Conservation (phyloP, 1,139 yeast species). For the Geotrichum reessii region DNA sequence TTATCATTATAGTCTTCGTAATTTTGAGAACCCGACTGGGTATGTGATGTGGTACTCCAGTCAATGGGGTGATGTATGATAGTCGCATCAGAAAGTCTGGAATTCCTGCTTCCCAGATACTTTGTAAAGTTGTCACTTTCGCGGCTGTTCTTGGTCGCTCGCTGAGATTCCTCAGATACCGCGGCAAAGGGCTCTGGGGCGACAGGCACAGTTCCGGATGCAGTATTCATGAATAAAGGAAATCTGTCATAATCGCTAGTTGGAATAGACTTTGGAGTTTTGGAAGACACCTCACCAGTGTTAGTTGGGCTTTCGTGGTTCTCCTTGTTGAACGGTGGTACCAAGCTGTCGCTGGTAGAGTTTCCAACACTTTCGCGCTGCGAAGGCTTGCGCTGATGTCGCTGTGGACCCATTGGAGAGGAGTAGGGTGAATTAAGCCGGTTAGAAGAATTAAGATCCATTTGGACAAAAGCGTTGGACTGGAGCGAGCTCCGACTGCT, state of each 20-base stretch:
- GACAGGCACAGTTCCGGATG: background rate
- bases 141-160: background rate
- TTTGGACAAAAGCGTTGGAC: constrained; percentile 3
- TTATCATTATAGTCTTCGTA: background rate
- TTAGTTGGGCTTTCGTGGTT: background rate
- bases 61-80: constrained; percentile 14
- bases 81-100: constrained; percentile 13
- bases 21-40: background rate
- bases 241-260: background rate
- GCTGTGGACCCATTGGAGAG: background rate
- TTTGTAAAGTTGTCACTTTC: constrained; percentile 3
- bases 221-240: background rate
- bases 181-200: background rate
- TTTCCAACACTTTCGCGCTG: background rate
- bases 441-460: constrained; percentile 4
- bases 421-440: background rate
- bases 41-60: constrained; percentile 9
- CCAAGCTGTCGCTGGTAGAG: background rate
- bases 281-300: background rate
- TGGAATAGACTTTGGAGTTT: background rate
- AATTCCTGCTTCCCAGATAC: background rate
- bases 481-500: constrained; percentile 1
- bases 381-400: background rate
- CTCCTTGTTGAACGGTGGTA: background rate
- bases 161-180: background rate